These are phyloP conservation scores for Skeletonema potamos DNA, from an alignment of 108 stramenopile genomes.

Conservation along the genomic window DNA sequence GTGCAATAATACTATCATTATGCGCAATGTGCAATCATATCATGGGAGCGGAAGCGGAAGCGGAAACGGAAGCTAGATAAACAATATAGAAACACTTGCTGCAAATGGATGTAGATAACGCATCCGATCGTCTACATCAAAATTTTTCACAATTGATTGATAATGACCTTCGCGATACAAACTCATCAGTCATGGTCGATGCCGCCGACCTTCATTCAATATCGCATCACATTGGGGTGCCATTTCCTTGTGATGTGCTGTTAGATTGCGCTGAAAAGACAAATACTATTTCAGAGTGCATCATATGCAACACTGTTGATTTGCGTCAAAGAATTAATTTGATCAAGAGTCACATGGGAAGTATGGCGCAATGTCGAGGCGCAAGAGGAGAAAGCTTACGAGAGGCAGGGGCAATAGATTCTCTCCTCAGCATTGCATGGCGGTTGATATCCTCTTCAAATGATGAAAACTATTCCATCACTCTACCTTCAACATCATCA, in stretches of 20 bases:
- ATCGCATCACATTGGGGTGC: background rate
- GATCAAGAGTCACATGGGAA: conserved; percentile 38
- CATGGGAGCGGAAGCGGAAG: too few species aligned
- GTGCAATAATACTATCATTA: too few species aligned
- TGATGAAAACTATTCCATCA: conserved; percentile 3
- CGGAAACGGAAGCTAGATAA: too few species aligned
- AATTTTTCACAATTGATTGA: background rate
- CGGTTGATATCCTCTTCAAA: conserved; percentile 13
- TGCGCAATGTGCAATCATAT: too few species aligned
- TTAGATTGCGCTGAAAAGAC: background rate
- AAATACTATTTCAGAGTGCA: background rate
- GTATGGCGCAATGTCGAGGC: conserved; percentile 50
- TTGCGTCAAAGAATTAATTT: conserved; percentile 22
- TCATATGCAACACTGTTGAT: conserved; percentile 27
- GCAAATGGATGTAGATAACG: too few species aligned
- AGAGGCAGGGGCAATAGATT: conserved; percentile 40
- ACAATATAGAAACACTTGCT: too few species aligned
- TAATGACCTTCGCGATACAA: background rate
- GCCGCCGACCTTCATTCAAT: background rate
- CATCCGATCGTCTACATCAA: background rate
- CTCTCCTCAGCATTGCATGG: conserved; percentile 29
- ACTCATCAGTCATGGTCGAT: background rate
- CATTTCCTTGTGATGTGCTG: background rate
- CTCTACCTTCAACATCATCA: background rate
- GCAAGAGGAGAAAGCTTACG: conserved; percentile 36